Evolutionary conservation across 116 monocot species (phyloP).

Genomic region (Dioscorea cayenensis): DNA sequence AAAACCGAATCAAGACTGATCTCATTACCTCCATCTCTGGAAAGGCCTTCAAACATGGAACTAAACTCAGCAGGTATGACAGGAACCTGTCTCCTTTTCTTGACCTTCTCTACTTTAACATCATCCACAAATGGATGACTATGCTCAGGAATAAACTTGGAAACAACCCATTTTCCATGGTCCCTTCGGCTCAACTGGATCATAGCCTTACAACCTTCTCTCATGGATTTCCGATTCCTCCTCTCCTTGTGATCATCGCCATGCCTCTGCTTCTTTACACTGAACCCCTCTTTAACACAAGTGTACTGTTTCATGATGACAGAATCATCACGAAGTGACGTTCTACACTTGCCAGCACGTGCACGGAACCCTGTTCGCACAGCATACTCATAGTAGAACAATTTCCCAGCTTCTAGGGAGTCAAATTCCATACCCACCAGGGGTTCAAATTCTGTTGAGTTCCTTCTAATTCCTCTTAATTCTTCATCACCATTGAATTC

Average conservation of each 20-base stretch:
- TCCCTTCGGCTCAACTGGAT: constrained; percentile 10
- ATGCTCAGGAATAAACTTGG: constrained; percentile 21
- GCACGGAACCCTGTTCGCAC: constrained; percentile 9
- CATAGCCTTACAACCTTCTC: constrained; percentile 22
- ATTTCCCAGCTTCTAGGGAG: constrained; percentile 10
- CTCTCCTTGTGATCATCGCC: constrained; percentile 16
- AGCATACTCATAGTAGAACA: constrained; percentile 15
- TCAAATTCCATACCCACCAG: constrained; percentile 21
- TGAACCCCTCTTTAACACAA: constrained; percentile 21
- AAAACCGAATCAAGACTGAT: not conserved
- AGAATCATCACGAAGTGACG: constrained; percentile 19
- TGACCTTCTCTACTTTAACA: constrained; percentile 2
- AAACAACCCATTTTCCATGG: constrained; percentile 4
- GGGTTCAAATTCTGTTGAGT: constrained; percentile 1
- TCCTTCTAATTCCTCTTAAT: not conserved
- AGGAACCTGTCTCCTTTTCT: constrained; percentile 1
- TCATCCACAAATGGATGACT: constrained; percentile 11
- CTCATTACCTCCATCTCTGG: not conserved
- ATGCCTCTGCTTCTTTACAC: constrained; percentile 15
- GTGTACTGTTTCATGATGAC: constrained; percentile 20
- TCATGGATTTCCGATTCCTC: constrained; percentile 10
- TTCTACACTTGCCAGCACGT: constrained; percentile 13
- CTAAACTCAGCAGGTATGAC: constrained; percentile 1
- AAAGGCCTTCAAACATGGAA: not conserved
- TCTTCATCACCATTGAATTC: not conserved